Evolutionary conservation across 2,329 filamentous ascomycete species (phyloP).

Genomic region (Pseudogymnoascus sp.): DNA sequence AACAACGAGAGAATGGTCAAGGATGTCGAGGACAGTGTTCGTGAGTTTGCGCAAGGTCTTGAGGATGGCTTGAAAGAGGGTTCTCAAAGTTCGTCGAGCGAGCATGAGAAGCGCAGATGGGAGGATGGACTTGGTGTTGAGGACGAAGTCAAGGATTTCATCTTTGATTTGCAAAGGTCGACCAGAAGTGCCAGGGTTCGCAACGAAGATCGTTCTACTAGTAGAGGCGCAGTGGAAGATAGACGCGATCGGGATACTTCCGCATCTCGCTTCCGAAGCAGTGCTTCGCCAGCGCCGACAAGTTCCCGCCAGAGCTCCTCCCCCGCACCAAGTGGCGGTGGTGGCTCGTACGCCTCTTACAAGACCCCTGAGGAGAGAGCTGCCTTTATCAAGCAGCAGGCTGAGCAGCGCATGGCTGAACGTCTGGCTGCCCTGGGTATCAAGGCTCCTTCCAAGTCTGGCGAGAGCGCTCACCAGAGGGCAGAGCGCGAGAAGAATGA

Average conservation of each 20-base stretch:
- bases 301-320: constrained; percentile 30
- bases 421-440: constrained; percentile 88
- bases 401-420: constrained; percentile 94
- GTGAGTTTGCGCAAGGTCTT: constrained; percentile 76
- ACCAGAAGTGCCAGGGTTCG: constrained; percentile 69
- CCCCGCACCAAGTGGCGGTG: constrained; percentile 39
- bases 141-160: constrained; percentile 95
- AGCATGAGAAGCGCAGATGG: constrained; percentile 91
- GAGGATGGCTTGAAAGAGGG: constrained; percentile 85
- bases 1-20: constrained; percentile 94
- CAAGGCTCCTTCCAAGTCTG: constrained; percentile 70
- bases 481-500: constrained; percentile 84
- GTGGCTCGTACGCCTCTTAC: constrained; percentile 71
- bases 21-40: constrained; percentile 93
- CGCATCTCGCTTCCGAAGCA: constrained; percentile 27
- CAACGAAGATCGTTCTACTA: constrained; percentile 47
- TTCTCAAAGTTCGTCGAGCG: constrained; percentile 64
- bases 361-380: constrained; percentile 90
- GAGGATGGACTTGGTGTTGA: constrained; percentile 94
- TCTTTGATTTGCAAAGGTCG: constrained; percentile 87
- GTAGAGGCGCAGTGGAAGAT: constrained; percentile 33
- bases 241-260: constrained; percentile 21
- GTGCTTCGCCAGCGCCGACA: constrained; percentile 40
- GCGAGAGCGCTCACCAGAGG: constrained; percentile 76
- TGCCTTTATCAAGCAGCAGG: constrained; percentile 94